Conservation (phyloP, 2,329 filamentous ascomycete genomes). For the Ampelomyces quisqualis region DNA sequence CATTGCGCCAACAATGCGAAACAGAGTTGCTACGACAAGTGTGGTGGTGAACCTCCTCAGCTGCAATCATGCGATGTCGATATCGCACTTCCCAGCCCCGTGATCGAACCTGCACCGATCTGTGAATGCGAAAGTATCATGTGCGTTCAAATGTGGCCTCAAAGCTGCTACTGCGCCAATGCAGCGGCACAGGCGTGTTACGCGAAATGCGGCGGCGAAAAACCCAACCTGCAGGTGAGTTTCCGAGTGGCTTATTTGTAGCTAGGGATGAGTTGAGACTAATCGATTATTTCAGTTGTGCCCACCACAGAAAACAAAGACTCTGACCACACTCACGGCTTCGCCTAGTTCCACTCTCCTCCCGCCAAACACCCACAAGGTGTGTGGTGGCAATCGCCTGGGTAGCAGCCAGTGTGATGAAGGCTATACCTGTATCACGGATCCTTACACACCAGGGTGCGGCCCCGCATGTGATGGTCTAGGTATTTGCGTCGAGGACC, state of each 20-base stretch:
- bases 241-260: too few relatives aligned
- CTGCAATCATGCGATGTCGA: conserved; percentile 14
- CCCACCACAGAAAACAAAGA: neutral
- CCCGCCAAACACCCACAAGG: conserved; percentile 12
- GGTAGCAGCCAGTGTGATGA: conserved; percentile 10
- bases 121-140: conserved; percentile 26
- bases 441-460: conserved; percentile 34
- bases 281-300: conserved; percentile 4
- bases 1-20: conserved; percentile 29
- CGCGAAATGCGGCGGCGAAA: conserved; percentile 29
- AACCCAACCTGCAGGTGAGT: conserved; percentile 13
- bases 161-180: conserved; percentile 36
- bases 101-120: neutral
- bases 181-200: conserved; percentile 19
- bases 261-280: neutral
- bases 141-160: conserved; percentile 28
- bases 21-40: conserved; percentile 29
- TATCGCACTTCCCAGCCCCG: neutral
- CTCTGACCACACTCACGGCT: neutral
- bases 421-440: conserved; percentile 33
- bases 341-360: conserved; percentile 2
- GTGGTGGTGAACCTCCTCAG: conserved; percentile 26
- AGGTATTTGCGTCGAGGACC: conserved; percentile 40
- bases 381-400: conserved; percentile 33
- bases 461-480: conserved; percentile 36